Base-by-base conservation (phyloP, 1,284 basidiomycete genomes). In the Coniferiporia sulphurascens region DNA sequence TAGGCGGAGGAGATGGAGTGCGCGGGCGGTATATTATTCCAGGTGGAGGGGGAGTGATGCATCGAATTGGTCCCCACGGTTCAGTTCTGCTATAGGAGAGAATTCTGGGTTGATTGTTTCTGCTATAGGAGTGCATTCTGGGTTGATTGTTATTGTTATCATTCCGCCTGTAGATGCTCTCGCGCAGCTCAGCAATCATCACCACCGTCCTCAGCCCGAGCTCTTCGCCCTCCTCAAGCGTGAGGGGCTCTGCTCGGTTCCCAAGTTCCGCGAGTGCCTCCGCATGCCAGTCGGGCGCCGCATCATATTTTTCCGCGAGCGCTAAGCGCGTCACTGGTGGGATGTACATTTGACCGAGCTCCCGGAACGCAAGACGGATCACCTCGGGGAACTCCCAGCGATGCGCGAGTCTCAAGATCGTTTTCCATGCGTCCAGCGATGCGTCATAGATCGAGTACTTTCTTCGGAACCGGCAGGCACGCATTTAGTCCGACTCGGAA, bases 251-350 rank as follows among this genome's bases (percentile, higher is more conserved):
- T 3, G 76, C 73, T 5, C 86, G 84, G 32, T 72, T 72, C 48
- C 81, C 81, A 0, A 90, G 73, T 0, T 78, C 76, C 38, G 57
- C 35, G 13, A 55, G 35, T 15, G 61, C 61, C 5, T 43, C 41
- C 19, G 27, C 48, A 10, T 36, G 51, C 63, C 85, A 89, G 0
- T 80, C 77, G 0, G 78, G 77, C 67, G 85, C 80, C 59, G 89
- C 75, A 0, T 73, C 71, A 69, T 82, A 82, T 17, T 71, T 66
- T 50, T 81, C 76, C 64, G 84, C 85, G 13, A 83, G 73, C 36
- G 78, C 76, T 57, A 89, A 86, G 43, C 82, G 78, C 46, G 79
- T 76, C 48, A 89, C 78, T 0, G 86, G 83, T n/a, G 80, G 76
- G 52, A 88, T 78, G 44, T 76, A 72, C 5, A 82, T 54, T 12